Conservation (phyloP, 495 filamentous ascomycete genomes). For the Cercophora sp. region DNA sequence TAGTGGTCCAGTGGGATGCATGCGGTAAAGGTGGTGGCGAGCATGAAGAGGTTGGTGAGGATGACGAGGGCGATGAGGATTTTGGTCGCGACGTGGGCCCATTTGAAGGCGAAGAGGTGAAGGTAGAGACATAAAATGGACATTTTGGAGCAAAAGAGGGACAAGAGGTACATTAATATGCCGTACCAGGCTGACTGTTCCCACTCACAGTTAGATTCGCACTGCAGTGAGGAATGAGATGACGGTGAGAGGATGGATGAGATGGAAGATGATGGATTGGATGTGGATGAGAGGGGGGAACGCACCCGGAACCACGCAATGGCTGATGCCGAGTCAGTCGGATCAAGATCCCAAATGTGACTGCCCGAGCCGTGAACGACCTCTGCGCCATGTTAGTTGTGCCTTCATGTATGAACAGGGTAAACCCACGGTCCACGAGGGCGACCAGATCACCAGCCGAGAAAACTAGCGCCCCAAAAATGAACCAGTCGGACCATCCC, state of each 20-base stretch:
- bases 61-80: slow-evolving; percentile 25
- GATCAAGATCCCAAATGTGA: slow-evolving; percentile 30
- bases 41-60: slow-evolving; percentile 21
- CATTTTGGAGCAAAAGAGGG: slow-evolving; percentile 32
- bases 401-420: not conserved
- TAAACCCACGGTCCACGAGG: slow-evolving; percentile 24
- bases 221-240: too few species aligned
- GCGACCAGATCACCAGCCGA: slow-evolving; percentile 19
- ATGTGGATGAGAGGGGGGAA: not conserved
- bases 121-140: slow-evolving; percentile 38
- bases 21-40: slow-evolving; percentile 24
- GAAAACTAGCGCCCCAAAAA: slow-evolving; percentile 28
- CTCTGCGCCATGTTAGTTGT: slow-evolving; percentile 14
- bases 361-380: slow-evolving; percentile 23
- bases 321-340: slow-evolving; percentile 11
- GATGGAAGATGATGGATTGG: not conserved
- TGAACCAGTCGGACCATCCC: slow-evolving; percentile 27
- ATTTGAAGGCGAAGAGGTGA: slow-evolving; percentile 35
- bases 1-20: slow-evolving; percentile 29
- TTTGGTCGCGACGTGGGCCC: slow-evolving; percentile 28
- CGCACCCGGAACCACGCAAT: slow-evolving; percentile 27
- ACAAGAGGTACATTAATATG: slow-evolving; percentile 26
- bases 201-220: too few species aligned
- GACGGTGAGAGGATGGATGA: not conserved
- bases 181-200: slow-evolving; percentile 30